phyloP scores from a whole-genome alignment of 768 basidiomycete genomes.

The Suillus fuscotomentosus region DNA sequence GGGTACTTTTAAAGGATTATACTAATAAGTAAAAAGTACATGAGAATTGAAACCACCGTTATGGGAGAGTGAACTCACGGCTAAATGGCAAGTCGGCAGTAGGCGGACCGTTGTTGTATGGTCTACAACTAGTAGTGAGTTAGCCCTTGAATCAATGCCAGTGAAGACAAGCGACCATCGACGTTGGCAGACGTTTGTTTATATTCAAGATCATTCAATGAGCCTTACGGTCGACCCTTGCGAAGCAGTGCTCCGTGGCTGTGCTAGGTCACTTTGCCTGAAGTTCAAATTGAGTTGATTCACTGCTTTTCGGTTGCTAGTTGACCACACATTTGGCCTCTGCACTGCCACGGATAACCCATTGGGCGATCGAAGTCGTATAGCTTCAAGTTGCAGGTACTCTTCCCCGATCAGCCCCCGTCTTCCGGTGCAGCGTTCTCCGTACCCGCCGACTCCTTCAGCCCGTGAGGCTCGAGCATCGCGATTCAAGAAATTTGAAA shows the following conservation, averaged over 20 bases:
- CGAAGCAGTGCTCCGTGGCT: neutral
- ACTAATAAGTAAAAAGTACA: neutral
- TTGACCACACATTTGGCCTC: neutral
- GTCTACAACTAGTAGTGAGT: neutral
- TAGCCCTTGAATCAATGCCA: neutral
- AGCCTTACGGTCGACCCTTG: neutral
- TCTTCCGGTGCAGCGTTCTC: neutral
- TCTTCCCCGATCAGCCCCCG: neutral
- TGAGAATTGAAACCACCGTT: conserved; percentile 7
- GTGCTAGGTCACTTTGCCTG: neutral
- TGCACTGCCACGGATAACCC: neutral
- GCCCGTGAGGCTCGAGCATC: neutral
- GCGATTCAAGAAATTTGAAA: neutral
- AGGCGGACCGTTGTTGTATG: neutral
- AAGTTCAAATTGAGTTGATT: neutral
- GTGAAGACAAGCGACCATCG: neutral
- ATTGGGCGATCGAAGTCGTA: neutral
- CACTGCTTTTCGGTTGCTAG: neutral
- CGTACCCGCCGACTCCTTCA: conserved; percentile 1
- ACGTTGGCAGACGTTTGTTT: neutral
- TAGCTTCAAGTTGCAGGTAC: neutral
- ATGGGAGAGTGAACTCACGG: conserved; percentile 9
- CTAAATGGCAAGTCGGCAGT: neutral
- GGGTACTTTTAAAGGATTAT: neutral
- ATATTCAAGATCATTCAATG: neutral